These are phyloP conservation scores for Metarhizium album DNA, from an alignment of 2,329 filamentous ascomycete genomes.

Conservation along the genomic window DNA sequence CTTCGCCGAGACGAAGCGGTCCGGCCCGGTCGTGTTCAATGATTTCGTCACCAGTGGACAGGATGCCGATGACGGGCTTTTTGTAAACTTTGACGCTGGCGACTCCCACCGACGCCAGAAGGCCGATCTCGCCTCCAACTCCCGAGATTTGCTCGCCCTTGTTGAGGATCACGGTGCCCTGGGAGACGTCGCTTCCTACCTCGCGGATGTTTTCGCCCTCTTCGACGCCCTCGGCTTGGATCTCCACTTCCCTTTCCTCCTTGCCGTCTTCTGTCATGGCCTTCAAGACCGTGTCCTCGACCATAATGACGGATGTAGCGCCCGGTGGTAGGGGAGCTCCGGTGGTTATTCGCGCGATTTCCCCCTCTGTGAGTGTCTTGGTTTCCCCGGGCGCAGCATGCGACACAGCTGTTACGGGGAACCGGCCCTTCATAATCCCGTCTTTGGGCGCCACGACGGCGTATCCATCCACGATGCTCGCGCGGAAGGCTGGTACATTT, in stretches of 20 bases:
- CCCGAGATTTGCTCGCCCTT: constrained; percentile 77
- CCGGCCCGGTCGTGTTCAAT: constrained; percentile 59
- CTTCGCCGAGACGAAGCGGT: constrained; percentile 64
- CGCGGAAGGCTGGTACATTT: constrained; percentile 83
- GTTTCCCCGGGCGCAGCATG: constrained; percentile 69
- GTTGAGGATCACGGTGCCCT: constrained; percentile 58
- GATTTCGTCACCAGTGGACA: constrained; percentile 94
- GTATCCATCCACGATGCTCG: constrained; percentile 96
- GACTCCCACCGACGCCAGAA: constrained; percentile 77
- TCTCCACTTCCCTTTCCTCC: constrained; percentile 83
- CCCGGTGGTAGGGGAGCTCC: constrained; percentile 83
- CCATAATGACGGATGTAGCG: constrained; percentile 81
- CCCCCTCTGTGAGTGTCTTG: constrained; percentile 54
- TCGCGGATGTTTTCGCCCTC: constrained; percentile 83
- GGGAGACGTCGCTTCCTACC: constrained; percentile 74
- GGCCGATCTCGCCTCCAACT: constrained; percentile 80
- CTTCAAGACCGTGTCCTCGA: constrained; percentile 78
- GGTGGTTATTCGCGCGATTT: constrained; percentile 86
- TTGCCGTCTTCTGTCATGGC: constrained; percentile 65
- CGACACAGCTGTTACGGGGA: constrained; percentile 77
- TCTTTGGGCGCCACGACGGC: constrained; percentile 60
- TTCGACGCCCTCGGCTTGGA: constrained; percentile 65
- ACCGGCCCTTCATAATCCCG: constrained; percentile 62
- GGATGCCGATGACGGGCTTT: constrained; percentile 68
- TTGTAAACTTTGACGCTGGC: constrained; percentile 60